Percentiles rank a stretch among this genome's conserved stretches.
These are phyloP conservation scores for Massariosphaeria phaeospora DNA, from an alignment of 495 filamentous ascomycete species.

Conservation along the genomic window DNA sequence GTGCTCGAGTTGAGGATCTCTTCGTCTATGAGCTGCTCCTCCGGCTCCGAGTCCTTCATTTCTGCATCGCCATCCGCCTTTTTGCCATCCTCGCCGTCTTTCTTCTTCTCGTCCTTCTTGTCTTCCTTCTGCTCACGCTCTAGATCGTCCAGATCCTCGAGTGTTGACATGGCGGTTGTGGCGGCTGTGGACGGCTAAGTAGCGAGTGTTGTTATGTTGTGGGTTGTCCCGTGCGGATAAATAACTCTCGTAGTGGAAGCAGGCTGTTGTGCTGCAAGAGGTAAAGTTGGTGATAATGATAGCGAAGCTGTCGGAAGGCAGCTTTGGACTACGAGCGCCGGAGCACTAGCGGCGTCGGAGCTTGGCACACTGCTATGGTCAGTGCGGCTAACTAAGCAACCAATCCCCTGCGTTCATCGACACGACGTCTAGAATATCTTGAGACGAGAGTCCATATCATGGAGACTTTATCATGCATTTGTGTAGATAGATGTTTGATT, in stretches of 20 bases:
- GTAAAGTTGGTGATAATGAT: conserved; percentile 1
- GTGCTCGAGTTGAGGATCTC: conserved; percentile 89
- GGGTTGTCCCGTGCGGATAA: no score
- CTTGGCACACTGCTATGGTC: conserved; percentile 21
- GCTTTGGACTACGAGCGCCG: conserved; percentile 29
- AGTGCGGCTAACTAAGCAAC: not conserved
- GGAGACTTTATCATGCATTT: no score
- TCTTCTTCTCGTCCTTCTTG: conserved; percentile 59
- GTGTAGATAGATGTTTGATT: no score
- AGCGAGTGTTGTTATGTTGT: not conserved
- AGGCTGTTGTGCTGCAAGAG: no score
- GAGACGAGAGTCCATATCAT: not conserved
- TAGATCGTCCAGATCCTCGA: conserved; percentile 77
- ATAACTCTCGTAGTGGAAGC: no score
- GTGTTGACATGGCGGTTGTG: conserved; percentile 63
- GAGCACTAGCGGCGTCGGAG: not conserved
- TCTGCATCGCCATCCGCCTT: conserved; percentile 65
- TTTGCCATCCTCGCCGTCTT: conserved; percentile 47
- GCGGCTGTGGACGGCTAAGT: conserved; percentile 4
- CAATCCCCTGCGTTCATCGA: not conserved
- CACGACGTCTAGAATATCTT: no score
- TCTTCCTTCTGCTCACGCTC: conserved; percentile 70
- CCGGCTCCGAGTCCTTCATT: conserved; percentile 78
- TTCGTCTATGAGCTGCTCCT: conserved; percentile 65
- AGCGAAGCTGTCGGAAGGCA: conserved; percentile 24